Evolutionary conservation across 192 early-diverging fungal species (phyloP).

Genomic region (Gaertneriomyces sp.): DNA sequence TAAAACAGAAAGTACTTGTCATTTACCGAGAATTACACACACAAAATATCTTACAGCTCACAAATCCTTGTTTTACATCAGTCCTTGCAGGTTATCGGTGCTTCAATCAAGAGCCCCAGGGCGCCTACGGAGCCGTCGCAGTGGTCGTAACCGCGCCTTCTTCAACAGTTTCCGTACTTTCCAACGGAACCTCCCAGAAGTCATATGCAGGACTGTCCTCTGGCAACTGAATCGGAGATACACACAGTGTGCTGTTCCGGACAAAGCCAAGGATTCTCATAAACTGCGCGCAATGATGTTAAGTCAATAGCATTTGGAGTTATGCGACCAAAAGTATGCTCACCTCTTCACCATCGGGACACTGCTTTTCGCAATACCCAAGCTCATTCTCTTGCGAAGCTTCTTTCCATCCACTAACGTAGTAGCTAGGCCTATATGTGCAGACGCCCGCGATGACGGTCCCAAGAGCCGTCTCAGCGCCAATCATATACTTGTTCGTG

Average conservation of each 20-base stretch:
- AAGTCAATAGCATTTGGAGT: neutral
- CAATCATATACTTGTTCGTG: neutral
- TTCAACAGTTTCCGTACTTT: neutral
- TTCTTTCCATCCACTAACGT: neutral
- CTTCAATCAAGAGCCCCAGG: neutral
- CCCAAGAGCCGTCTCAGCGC: neutral
- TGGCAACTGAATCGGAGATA: neutral
- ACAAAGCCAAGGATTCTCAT: neutral
- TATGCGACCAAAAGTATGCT: neutral
- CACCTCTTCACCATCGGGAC: constrained; percentile 2
- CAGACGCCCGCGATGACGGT: neutral
- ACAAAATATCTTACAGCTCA: no score
- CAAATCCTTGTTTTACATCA: no score
- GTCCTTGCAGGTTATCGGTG: no score
- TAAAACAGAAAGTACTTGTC: no score
- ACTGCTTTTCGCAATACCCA: constrained; percentile 5
- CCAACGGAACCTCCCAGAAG: neutral
- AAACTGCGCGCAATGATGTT: neutral
- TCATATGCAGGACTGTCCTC: neutral
- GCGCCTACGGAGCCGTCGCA: neutral
- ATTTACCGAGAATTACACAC: no score
- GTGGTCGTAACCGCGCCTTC: neutral
- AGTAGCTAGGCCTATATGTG: neutral
- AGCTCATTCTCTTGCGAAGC: constrained; percentile 1
- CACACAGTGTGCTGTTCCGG: constrained; percentile 2